A percentile compares a stretch with the other conserved stretches of the same genome.
Evolutionary conservation across 2,329 filamentous ascomycete species (phyloP).

Genomic region (Tolypocladium capitatum): DNA sequence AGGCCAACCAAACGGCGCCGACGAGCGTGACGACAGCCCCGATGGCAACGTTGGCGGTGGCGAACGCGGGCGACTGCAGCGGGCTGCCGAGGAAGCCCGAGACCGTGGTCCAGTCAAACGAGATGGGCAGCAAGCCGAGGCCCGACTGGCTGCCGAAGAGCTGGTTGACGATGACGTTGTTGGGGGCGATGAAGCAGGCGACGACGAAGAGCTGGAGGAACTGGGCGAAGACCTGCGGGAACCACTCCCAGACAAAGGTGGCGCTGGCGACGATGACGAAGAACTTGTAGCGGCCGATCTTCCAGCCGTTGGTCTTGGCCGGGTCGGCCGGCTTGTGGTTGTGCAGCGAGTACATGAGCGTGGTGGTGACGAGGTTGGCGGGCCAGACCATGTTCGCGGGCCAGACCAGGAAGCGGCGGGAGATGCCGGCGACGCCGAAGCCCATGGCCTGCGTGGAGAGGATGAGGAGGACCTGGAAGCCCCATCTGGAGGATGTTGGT

Average conservation of each 20-base stretch:
- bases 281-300: conserved; percentile 39
- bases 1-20: not conserved
- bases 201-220: conserved; percentile 45
- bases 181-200: conserved; percentile 47
- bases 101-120: conserved; percentile 39
- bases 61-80: not conserved
- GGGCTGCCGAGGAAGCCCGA: not conserved
- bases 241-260: conserved; percentile 42
- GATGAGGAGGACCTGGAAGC: conserved; percentile 44
- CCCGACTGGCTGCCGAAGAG: conserved; percentile 48
- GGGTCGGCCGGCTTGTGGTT: conserved; percentile 42
- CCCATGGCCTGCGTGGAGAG: conserved; percentile 50
- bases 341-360: conserved; percentile 52
- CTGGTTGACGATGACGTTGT: conserved; percentile 48
- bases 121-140: conserved; percentile 46
- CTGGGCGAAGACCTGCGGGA: conserved; percentile 43
- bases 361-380: conserved; percentile 43
- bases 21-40: not conserved
- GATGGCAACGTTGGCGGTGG: not conserved
- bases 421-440: conserved; percentile 48
- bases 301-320: conserved; percentile 40
- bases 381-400: conserved; percentile 55
- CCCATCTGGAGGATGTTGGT: conserved; percentile 9
- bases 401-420: conserved; percentile 43
- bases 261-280: conserved; percentile 37